Percentiles rank a stretch among this genome's conserved stretches.
phyloP scores from a whole-genome alignment of 306 rosid species.

The Cucurbita moschata region DNA sequence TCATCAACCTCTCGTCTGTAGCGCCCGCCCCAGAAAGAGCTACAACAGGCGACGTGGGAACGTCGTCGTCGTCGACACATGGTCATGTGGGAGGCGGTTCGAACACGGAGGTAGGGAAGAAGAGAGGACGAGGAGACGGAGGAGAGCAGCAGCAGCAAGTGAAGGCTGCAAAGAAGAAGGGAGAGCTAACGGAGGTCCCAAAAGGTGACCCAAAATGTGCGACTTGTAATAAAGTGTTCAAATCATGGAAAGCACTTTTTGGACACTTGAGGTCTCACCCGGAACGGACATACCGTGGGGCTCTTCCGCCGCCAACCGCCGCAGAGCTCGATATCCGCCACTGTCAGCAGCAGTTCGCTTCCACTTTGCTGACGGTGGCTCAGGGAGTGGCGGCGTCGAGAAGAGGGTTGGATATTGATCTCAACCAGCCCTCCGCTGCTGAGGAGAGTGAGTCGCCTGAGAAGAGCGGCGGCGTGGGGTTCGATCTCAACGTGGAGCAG shows the following conservation, averaged over 20 bases:
- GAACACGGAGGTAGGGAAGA: not conserved
- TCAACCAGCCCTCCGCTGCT: not conserved
- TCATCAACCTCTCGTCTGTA: not conserved
- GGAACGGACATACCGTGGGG: slow-evolving; percentile 13
- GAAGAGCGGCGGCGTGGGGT: not conserved
- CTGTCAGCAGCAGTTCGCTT: not conserved
- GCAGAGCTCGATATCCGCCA: not conserved
- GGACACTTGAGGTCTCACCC: slow-evolving; percentile 25
- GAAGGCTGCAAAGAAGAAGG: not conserved
- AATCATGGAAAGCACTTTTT: slow-evolving; percentile 20
- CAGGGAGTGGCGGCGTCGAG: not conserved
- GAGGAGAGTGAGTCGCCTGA: not conserved
- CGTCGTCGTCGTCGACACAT: not conserved
- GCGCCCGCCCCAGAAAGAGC: not conserved
- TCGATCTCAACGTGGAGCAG: not conserved
- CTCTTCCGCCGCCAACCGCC: slow-evolving; percentile 12
- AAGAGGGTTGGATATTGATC: not conserved
- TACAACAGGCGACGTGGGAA: not conserved
- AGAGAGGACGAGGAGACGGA: not conserved
- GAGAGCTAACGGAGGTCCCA: slow-evolving; percentile 1
- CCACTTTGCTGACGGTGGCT: slow-evolving; percentile 1
- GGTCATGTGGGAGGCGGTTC: not conserved
- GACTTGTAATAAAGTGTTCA: slow-evolving; percentile 1
- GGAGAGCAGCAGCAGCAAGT: not conserved
- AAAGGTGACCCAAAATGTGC: slow-evolving; percentile 3